These are phyloP conservation scores for Pseudopyrenochaeta lycopersici DNA, from an alignment of 2,329 filamentous ascomycete species.

Conservation along the genomic window DNA sequence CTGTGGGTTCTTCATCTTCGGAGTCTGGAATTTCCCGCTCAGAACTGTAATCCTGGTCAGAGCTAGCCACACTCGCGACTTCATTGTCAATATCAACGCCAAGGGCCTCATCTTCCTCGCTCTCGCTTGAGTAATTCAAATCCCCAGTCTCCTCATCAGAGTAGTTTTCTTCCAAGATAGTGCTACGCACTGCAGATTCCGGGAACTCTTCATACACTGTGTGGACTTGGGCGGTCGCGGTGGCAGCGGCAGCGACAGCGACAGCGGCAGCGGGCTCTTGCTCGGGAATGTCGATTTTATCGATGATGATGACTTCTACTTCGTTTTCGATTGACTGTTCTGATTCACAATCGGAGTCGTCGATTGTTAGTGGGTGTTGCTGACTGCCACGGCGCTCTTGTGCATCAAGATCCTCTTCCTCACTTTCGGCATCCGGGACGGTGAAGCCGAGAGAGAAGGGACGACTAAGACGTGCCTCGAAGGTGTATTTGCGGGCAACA, in stretches of 20 bases:
- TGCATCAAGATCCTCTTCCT: conserved; percentile 33
- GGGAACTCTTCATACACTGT: conserved; percentile 4
- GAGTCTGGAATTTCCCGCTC: conserved; percentile 11
- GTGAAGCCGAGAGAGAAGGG: conserved; percentile 39
- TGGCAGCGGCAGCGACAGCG: too few relatives aligned
- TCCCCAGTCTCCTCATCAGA: conserved; percentile 1
- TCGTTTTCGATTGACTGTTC: conserved; percentile 10
- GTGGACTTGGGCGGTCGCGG: background rate
- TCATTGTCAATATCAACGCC: conserved; percentile 16
- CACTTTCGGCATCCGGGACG: conserved; percentile 42
- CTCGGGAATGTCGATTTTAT: conserved; percentile 9
- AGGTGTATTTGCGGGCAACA: conserved; percentile 41
- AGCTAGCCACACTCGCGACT: conserved; percentile 14
- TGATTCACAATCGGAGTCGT: conserved; percentile 32
- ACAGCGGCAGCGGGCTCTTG: background rate
- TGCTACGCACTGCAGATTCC: conserved; percentile 4
- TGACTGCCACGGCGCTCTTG: conserved; percentile 31
- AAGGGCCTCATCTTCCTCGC: conserved; percentile 10
- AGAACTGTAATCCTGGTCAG: conserved; percentile 9
- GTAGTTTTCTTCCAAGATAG: conserved; percentile 6
- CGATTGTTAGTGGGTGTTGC: conserved; percentile 39
- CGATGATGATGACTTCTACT: conserved; percentile 16
- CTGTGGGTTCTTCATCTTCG: background rate
- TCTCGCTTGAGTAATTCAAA: background rate
- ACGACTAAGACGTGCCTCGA: conserved; percentile 28